Evolutionary conservation across 202 grass and related monocot genomes (phyloP), one percentile per base, ranked within the genome.

Genomic region (Schoenoplectus triqueter): DNA sequence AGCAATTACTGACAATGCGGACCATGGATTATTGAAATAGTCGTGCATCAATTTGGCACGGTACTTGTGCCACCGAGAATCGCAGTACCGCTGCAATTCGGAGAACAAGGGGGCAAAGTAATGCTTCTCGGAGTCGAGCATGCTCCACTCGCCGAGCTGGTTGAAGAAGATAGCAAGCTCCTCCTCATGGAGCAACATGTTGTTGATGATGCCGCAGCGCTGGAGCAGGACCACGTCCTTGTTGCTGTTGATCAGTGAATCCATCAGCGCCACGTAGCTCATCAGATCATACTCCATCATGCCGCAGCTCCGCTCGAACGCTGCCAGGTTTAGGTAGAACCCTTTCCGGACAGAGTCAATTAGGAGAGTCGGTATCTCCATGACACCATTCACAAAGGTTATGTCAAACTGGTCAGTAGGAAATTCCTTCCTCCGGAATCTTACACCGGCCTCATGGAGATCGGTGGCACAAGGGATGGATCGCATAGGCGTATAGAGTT

Each of bases 11-110:
- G 74, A 86, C 59, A 45, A 74, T 10, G 10, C 65, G 0, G 81
- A 83, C 89, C 86, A 88, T 4, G 86, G 86, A 56, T 85, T 88
- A 5, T 50, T 78, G 64, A 91, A 86, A 15, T 91, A 91, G 39
- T 91, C 72, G 0, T 75, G 86, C 61, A 54, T 66, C 70, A 91
- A 51, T 76, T 7, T 31, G 8, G 84, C 83, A 0, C 10, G 68
- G 46, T 84, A 84, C 31, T 20, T 80, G 18, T 61, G 78, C 64
- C 64, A 88, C 9, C 22, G 15, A 1, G 78, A 73, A 17, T 50
- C 19, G 19, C 82, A 70, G 64, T 89, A 82, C 0, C 13, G 14
- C 7, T 66, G 0, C 15, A 85, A 81, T 2, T 87, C 69, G 1
- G 46, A 1, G 20, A 66, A 81, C 64, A 89, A 5, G 14, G 0